Evolutionary conservation across 306 rosid genomes (phyloP), one percentile per base, ranked within the genome.

Genomic region (Pueraria montana): DNA sequence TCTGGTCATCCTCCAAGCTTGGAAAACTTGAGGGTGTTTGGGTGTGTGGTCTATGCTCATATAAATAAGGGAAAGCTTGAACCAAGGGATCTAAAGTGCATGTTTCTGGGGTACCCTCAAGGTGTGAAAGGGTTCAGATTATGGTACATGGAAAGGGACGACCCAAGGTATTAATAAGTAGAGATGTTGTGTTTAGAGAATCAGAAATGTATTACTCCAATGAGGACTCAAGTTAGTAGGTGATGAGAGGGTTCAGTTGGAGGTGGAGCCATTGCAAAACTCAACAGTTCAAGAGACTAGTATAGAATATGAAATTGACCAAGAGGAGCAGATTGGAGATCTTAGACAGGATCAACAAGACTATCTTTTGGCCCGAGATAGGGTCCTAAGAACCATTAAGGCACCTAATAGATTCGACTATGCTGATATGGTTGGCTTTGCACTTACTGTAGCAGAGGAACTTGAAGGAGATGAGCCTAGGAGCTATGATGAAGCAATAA

Each of bases 41-140:
- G 58, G 6, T 70, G 58, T 70, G 40, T 46, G 23, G 76, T 23
- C 2, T 70, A 69, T 43, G 74, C 55, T 21, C 53, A 69, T 11
- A 69, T 69, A 0, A 69, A 43, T 0, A 17, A 69, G 6, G 53
- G 55, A 11, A 69, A 69, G 36, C 6, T 69, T 0, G 36, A 69
- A 0, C 74, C 74, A 21, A 69, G 20, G 55, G 74, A 36, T 4
- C 4, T 46, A 13, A 46, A 46, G n/a, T 46, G 49, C 49, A 45
- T 11, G 16, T 45, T 10, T 45, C 16, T 45, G 14, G 49, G 49
- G 16, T 45, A 45, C 49, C 49, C 49, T 45, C 48, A 42, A 42
- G 48, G 48, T 42, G 48, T 42, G 11, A 42, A 42, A 42, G 48
- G 48, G 11, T 7, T 42, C 12, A 42, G 48, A 42, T 42, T 42